Percentiles rank a stretch among this genome's conserved stretches.
Conservation (phyloP, 495 filamentous ascomycete species). For the Filosporella fistucella region DNA sequence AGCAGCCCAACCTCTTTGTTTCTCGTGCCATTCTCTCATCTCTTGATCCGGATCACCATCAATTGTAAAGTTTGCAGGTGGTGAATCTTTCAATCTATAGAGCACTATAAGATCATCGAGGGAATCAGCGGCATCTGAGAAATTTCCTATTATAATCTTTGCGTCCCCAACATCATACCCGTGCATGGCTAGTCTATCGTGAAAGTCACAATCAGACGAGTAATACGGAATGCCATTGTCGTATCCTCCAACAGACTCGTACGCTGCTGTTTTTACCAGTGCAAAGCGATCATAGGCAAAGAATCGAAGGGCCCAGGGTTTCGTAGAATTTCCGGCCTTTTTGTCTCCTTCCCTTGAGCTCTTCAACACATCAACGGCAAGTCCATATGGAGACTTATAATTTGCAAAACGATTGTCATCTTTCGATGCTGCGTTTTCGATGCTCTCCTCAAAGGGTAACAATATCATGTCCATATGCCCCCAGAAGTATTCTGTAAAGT, state of each 20-base stretch:
- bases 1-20: no score
- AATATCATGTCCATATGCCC: constrained; percentile 50
- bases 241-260: constrained; percentile 49
- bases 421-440: no score
- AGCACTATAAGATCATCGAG: constrained; percentile 42
- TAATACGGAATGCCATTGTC: constrained; percentile 58
- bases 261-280: constrained; percentile 49
- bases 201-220: constrained; percentile 49
- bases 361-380: constrained; percentile 40
- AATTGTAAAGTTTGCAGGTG: constrained; percentile 27
- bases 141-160: constrained; percentile 38
- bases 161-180: constrained; percentile 43
- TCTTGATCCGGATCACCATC: constrained; percentile 31
- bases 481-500: constrained; percentile 57
- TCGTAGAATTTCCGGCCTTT: no score
- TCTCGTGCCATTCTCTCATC: not conserved
- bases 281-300: constrained; percentile 56
- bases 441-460: constrained; percentile 50
- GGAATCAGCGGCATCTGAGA: constrained; percentile 46
- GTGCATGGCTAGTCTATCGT: constrained; percentile 45
- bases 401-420: constrained; percentile 29
- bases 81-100: constrained; percentile 35
- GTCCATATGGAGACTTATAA: constrained; percentile 48
- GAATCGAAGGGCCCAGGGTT: constrained; percentile 48
- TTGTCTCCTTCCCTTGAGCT: constrained; percentile 9